These are phyloP conservation scores for Penicillium manginii DNA, from an alignment of 495 filamentous ascomycete species.

Conservation along the genomic window DNA sequence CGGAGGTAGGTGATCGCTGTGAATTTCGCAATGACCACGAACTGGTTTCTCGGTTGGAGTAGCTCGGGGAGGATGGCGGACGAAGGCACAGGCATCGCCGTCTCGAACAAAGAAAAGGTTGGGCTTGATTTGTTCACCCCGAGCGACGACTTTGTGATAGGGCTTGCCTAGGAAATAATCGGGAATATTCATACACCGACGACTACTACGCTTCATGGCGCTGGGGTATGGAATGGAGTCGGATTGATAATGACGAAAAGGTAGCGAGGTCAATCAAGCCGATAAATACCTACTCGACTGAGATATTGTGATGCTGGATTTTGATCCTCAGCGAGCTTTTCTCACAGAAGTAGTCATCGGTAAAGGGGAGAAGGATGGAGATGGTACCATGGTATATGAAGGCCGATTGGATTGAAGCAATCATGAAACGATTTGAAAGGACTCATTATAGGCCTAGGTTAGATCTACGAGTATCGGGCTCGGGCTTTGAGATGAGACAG, in stretches of 20 bases:
- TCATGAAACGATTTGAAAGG: not conserved
- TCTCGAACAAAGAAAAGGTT: not conserved
- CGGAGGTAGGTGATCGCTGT: not conserved
- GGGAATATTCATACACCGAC: constrained; percentile 15
- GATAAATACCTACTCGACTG: not conserved
- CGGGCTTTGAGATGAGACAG: not conserved
- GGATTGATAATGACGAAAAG: not conserved
- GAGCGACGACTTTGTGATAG: constrained; percentile 16
- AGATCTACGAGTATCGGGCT: not conserved
- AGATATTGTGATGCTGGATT: not conserved
- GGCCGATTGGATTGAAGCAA: not conserved
- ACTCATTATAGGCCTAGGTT: no score
- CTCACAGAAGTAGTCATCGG: not conserved
- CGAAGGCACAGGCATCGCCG: not conserved
- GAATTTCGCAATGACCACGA: constrained; percentile 6
- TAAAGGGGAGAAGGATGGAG: not conserved
- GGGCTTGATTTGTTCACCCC: constrained; percentile 8
- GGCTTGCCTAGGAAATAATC: constrained; percentile 31
- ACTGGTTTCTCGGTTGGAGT: not conserved
- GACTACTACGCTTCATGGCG: constrained; percentile 7
- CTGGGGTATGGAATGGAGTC: no score
- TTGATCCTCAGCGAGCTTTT: not conserved
- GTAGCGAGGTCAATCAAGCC: not conserved
- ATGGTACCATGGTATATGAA: not conserved
- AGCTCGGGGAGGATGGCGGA: not conserved